phyloP scores from a whole-genome alignment of 768 basidiomycete species.

The Leucosporidium creatinivorum region DNA sequence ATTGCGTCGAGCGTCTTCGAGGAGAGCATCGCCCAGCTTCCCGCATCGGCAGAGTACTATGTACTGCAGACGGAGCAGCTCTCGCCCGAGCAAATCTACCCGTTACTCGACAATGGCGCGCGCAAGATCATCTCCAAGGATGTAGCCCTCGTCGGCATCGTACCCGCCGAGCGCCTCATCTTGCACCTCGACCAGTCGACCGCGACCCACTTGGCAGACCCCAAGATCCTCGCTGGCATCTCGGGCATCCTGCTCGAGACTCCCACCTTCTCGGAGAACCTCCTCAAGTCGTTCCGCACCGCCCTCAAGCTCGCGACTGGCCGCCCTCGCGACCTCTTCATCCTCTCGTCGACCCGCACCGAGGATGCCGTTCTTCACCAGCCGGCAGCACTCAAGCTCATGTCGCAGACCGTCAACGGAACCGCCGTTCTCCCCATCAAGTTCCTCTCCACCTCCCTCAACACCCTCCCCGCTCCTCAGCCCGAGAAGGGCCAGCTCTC shows the following conservation, averaged over 20 bases:
- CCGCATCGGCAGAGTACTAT: slow-evolving; percentile 42
- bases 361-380: slow-evolving; percentile 32
- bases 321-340: slow-evolving; percentile 52
- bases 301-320: slow-evolving; percentile 66
- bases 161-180: slow-evolving; percentile 66
- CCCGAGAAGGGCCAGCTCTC: slow-evolving; percentile 60
- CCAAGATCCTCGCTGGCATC: slow-evolving; percentile 43
- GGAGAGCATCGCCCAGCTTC: slow-evolving; percentile 33
- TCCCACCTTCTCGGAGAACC: slow-evolving; percentile 51
- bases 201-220: slow-evolving; percentile 63
- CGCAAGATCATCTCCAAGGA: slow-evolving; percentile 63
- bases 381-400: slow-evolving; percentile 32
- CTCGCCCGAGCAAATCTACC: slow-evolving; percentile 53
- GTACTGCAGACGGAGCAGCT: slow-evolving; percentile 49
- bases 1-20: slow-evolving; percentile 36
- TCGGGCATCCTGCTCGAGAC: slow-evolving; percentile 76
- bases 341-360: slow-evolving; percentile 44
- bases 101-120: slow-evolving; percentile 68
- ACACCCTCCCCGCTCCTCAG: slow-evolving; percentile 55
- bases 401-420: slow-evolving; percentile 22
- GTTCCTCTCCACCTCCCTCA: slow-evolving; percentile 52
- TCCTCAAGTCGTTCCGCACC: slow-evolving; percentile 55
- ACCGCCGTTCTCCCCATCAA: slow-evolving; percentile 41
- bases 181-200: slow-evolving; percentile 69
- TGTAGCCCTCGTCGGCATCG: slow-evolving; percentile 56